Base-by-base conservation (phyloP, 192 early-diverging fungal species). In the Podila minutissima region DNA sequence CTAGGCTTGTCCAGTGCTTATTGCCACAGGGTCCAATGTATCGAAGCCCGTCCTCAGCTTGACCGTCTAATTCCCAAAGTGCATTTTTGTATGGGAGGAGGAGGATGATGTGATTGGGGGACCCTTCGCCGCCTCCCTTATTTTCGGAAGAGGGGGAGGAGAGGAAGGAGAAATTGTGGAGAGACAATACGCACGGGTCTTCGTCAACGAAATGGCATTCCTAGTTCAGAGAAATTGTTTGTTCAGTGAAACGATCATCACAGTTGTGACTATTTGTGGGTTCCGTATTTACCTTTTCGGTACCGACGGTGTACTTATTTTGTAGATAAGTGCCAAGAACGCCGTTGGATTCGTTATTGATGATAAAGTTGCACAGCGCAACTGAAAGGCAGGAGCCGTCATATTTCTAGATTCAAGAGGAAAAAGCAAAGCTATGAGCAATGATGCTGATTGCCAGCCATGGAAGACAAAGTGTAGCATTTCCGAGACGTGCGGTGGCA, bases 391-490 rank as follows among this genome's bases (percentile, higher is more conserved):
- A 29, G 3, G 29, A 29, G 29, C 29, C 29, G 29, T 29, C 29
- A 29, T 29, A 29, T 29, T 29, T 29, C 29, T 29, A 29, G 29
- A 29, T 29, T 29, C 17, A 38, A 35, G 61, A 62, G 35, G 48
- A 49, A 29, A 33, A 62, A 37, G 3, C 19, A 62, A 62, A 35
- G 61, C 20, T 10, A 13, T 38, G 61, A 62, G n/a, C 61, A 62
- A 22, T 19, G 61, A 62, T 62, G 33, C 31, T 62, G 31, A 62
- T n/a, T 62, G 17, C 33, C 61, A 62, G 61, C 13, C 33, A 37
- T 62, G 61, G 22, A 35, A 20, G 61, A 62, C 61, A 62, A 62
- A 62, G 61, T 62, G 61, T 37, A 62, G 61, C 33, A 33, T 62
- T 38, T n/a, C 35, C 33, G 61, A 5, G 61, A 62, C 33, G 48